These are phyloP conservation scores for Lathyrus aphaca DNA, from an alignment of 306 rosid genomes.

Conservation along the genomic window DNA sequence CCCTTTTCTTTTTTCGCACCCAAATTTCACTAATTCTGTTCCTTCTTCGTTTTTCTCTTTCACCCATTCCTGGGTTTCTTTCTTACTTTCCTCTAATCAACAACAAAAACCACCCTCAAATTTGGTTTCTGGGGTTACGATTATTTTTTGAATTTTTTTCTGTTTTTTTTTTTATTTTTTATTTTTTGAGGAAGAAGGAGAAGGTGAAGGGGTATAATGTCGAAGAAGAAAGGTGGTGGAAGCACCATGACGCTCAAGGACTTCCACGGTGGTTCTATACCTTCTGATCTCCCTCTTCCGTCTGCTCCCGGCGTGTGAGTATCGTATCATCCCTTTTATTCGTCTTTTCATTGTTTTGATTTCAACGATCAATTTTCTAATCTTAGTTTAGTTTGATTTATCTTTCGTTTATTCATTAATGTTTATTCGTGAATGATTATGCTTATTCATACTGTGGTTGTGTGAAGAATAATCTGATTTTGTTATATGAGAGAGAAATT, in stretches of 20 bases:
- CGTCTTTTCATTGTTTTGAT: too few species aligned
- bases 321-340: slow-evolving; percentile 11
- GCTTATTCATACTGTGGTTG: too few species aligned
- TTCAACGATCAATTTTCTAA: too few species aligned
- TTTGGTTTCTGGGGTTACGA: slow-evolving; percentile 10
- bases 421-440: too few species aligned
- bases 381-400: too few species aligned
- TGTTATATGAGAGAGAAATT: neutral
- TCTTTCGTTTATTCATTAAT: too few species aligned
- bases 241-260: slow-evolving; percentile 97
- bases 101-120: neutral
- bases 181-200: slow-evolving; percentile 27
- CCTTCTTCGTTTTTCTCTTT: slow-evolving; percentile 18
- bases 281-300: slow-evolving; percentile 95
- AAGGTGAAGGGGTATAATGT: slow-evolving; percentile 54
- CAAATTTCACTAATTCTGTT: neutral
- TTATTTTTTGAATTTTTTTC: neutral
- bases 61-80: neutral
- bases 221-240: slow-evolving; percentile 95
- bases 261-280: slow-evolving; percentile 97
- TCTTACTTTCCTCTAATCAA: neutral
- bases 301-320: slow-evolving; percentile 98
- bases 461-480: neutral
- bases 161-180: neutral
- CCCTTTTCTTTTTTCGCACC: neutral